Base-by-base conservation (phyloP, 768 basidiomycete genomes). In the Multifurca ochricompacta region DNA sequence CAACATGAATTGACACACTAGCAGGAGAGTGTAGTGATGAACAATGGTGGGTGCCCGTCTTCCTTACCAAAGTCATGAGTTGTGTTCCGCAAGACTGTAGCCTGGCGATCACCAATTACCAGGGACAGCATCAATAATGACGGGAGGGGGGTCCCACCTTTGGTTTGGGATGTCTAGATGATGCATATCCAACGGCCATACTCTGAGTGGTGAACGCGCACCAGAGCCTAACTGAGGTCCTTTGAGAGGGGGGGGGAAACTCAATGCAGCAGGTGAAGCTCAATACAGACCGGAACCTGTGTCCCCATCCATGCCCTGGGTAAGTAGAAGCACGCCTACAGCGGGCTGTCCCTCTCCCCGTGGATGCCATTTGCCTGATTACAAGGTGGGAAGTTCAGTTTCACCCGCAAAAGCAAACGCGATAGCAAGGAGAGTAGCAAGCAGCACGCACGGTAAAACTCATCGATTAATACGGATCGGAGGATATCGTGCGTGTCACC, bases 161-260 rank as follows among this genome's bases (percentile, higher is more conserved):
- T 23, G 83, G 80, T 59, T 73, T 78, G 16, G 74, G 72, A 49
- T 74, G 68, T 37, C 63, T 62, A 31, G 80, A 74, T 16, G 83
- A 81, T 16, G 78, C 79, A 61, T 83, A 88, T 28, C 77, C 87
- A 50, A 91, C 72, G 0, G 88, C 85, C 87, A 91, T 89, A 65
- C 84, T 87, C 18, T 80, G 73, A 23, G 89, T 83, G 6, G 89
- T 91, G 68, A 91, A 91, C 36, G 81, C 86, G 64, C 88, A 90
- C 85, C 87, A 91, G 34, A 90, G 68, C 31, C 85, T 79, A 28
- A 77, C 87, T 86, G 41, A 25, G 42, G 35, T 1, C 14, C 19
- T 16, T 25, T 48, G 25, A 46, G 36, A 23, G 35, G 23, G 16
- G 28, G 23, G 16, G 28, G 23, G 10, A 18, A n/a, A 4, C 47